These are phyloP conservation scores for Trichoderma gamsii DNA, from an alignment of 495 filamentous ascomycete species.

Conservation along the genomic window DNA sequence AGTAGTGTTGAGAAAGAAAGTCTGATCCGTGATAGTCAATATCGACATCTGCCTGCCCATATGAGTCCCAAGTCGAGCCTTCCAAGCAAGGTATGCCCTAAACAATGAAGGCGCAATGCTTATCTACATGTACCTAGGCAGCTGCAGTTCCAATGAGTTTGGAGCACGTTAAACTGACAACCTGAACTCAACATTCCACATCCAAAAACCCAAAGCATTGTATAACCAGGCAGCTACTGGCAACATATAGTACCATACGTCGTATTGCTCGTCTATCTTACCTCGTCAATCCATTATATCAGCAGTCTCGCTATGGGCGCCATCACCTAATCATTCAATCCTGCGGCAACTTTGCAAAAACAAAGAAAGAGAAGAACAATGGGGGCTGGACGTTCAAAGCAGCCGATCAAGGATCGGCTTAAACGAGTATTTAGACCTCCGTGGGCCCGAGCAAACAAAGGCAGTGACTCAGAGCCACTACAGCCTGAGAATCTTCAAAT, in stretches of 20 bases:
- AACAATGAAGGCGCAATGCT: no score
- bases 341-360: background rate
- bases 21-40: no score
- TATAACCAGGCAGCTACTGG: background rate
- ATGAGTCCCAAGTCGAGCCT: no score
- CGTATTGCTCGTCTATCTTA: background rate
- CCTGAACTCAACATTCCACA: background rate
- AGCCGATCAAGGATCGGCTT: background rate
- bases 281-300: background rate
- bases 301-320: background rate
- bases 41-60: no score
- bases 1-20: no score
- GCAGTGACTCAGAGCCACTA: background rate
- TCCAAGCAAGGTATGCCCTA: no score
- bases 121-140: no score
- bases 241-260: background rate
- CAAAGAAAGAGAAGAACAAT: background rate
- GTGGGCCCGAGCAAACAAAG: background rate
- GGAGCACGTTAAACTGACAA: no score
- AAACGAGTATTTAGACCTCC: background rate
- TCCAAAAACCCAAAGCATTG: background rate
- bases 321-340: background rate
- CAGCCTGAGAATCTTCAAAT: background rate
- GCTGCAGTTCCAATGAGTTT: no score
- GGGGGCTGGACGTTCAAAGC: background rate